Evolutionary conservation across 140 eudicot genomes (phyloP), one percentile per base, ranked within the genome.

Genomic region (Ambrosia hybrid): DNA sequence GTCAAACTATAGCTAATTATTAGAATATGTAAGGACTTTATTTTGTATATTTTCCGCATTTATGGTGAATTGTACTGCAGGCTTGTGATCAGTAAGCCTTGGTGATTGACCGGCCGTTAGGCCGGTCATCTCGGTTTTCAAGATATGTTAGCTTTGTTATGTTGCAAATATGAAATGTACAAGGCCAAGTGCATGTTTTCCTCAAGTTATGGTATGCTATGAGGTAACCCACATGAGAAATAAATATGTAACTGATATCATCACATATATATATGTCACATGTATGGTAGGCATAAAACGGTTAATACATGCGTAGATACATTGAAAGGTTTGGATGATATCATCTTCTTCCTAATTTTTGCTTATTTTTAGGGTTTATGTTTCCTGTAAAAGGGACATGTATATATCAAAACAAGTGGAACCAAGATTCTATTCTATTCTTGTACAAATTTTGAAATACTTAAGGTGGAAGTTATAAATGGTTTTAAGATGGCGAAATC

Each of bases 1-100:
- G 26, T 73, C 77, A 73, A 10, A 70, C 34, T 59, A 33, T 73
- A 73, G 71, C 51, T 62, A 73, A 61, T 21, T 1, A 30, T 43
- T 15, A 39, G 10, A 6, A 38, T 38, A 9, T 69, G 26, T 21
- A 21, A 21, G 26, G 26, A 21, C 26, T 21, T 21, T 21, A 21
- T 21, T 21, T 21, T 21, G 26, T 62, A 61, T 33, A 61, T 61
- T 34, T 73, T 48, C 6, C 11, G 59, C 36, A 33, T 48, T 45
- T 46, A 49, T 39, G 60, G 7, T 30, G 59, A 13, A 72, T 48
- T 46, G 33, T 57, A 59, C 16, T 3, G n/a, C 33, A 37, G n/a
- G 49, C 52, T 45, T 49, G 52, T 38, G 67, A 37, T 71, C 41
- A 9, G 45, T 21, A 21, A 21, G 26, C 26, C 26, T 21, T 21